Conservation (phyloP, 2,329 filamentous ascomycete species). For the Xylariomycetidae sp. region DNA sequence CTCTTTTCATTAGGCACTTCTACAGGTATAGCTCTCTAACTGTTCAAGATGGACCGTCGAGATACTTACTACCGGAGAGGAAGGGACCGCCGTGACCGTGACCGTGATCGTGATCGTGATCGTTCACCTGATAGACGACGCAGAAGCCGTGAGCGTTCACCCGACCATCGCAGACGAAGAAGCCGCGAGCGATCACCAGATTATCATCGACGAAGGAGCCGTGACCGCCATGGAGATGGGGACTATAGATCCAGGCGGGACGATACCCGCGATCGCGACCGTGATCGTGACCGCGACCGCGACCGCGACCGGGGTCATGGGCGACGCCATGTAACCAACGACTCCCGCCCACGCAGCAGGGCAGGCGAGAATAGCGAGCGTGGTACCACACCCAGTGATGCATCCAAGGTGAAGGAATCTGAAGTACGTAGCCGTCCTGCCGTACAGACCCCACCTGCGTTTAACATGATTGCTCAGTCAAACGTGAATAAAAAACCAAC, state of each 20-base stretch:
- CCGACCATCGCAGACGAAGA: slow-evolving; percentile 51
- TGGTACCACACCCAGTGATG: slow-evolving; percentile 46
- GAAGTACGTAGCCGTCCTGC: slow-evolving; percentile 47
- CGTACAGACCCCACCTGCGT: not conserved
- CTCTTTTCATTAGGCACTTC: too few species aligned
- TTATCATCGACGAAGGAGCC: slow-evolving; percentile 55
- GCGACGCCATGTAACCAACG: slow-evolving; percentile 66
- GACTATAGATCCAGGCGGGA: slow-evolving; percentile 67
- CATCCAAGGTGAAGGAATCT: slow-evolving; percentile 42
- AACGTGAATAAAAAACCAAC: slow-evolving; percentile 46
- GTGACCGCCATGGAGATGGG: slow-evolving; percentile 51
- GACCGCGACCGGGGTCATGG: slow-evolving; percentile 62
- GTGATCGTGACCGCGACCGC: slow-evolving; percentile 64
- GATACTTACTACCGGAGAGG: too few species aligned
- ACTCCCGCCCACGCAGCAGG: slow-evolving; percentile 62
- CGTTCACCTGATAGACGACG: slow-evolving; percentile 53
- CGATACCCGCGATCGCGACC: slow-evolving; percentile 60
- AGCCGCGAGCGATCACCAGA: slow-evolving; percentile 53
- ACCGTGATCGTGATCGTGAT: slow-evolving; percentile 50
- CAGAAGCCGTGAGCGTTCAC: slow-evolving; percentile 61
- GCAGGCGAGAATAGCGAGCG: slow-evolving; percentile 57
- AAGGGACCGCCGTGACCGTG: slow-evolving; percentile 58
- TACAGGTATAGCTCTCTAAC: too few species aligned
- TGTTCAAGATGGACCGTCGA: too few species aligned
- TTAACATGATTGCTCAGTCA: slow-evolving; percentile 36